These are phyloP conservation scores for Sicyos edulis DNA, from an alignment of 306 rosid species.

Conservation along the genomic window DNA sequence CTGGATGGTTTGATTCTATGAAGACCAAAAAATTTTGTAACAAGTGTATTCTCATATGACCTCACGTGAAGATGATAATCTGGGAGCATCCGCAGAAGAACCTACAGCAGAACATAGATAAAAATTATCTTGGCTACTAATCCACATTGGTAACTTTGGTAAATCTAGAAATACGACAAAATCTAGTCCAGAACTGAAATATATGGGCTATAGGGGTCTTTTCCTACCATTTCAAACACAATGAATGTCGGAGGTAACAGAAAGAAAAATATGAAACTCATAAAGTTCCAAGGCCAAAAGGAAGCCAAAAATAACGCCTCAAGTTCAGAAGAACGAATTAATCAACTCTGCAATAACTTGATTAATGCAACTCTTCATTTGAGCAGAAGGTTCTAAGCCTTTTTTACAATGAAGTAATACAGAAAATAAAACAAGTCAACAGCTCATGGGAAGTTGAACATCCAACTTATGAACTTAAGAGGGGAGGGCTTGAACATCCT, in stretches of 20 bases:
- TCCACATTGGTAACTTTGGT: neutral
- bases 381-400: too few species aligned
- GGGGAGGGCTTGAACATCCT: too few species aligned
- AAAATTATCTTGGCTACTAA: too few species aligned
- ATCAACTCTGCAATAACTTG: neutral
- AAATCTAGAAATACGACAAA: neutral
- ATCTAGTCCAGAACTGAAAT: neutral
- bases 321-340: neutral
- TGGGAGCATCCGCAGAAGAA: constrained; percentile 93
- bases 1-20: constrained; percentile 94
- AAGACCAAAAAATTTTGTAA: constrained; percentile 95
- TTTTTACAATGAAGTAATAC: too few species aligned
- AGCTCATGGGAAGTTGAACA: too few species aligned
- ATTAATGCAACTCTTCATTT: too few species aligned
- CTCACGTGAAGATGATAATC: constrained; percentile 91
- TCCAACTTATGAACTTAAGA: too few species aligned
- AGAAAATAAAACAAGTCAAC: too few species aligned
- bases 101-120: constrained; percentile 42
- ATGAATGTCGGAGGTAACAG: neutral
- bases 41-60: constrained; percentile 75
- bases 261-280: neutral
- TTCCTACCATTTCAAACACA: neutral
- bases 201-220: neutral
- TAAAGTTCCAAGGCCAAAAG: neutral
- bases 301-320: neutral